Percentiles rank a stretch among this genome's conserved stretches.
Evolutionary conservation across 371 early-diverging fungal species (phyloP).

Genomic region (Mucor circinelloides): DNA sequence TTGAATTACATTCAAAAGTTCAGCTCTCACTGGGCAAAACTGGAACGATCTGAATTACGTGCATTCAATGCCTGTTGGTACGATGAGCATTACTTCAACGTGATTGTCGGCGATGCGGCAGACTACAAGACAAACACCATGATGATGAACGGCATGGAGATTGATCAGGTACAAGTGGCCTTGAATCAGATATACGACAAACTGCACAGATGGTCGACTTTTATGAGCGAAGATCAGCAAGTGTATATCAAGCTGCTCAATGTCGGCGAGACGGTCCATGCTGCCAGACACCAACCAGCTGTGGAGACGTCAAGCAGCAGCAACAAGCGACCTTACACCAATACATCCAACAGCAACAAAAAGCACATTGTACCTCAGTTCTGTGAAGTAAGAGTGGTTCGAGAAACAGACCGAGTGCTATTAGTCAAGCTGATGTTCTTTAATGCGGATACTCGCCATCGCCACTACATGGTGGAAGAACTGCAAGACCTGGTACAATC

Average conservation of each 20-base stretch:
- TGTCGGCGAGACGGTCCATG: constrained; percentile 40
- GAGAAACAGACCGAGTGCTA: constrained; percentile 45
- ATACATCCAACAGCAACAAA: constrained; percentile 12
- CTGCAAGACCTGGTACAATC: constrained; percentile 26
- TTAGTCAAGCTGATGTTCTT: constrained; percentile 51
- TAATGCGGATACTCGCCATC: constrained; percentile 44
- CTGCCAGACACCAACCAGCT: not conserved
- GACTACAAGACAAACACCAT: not conserved
- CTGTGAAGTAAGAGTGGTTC: constrained; percentile 41
- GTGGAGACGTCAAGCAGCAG: constrained; percentile 10
- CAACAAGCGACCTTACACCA: constrained; percentile 20
- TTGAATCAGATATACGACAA: constrained; percentile 11
- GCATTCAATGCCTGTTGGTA: constrained; percentile 55
- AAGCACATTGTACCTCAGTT: constrained; percentile 32
- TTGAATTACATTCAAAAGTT: constrained; percentile 26
- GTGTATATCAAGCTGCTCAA: constrained; percentile 21
- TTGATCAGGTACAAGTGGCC: not conserved
- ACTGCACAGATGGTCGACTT: constrained; percentile 33
- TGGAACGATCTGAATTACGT: constrained; percentile 32
- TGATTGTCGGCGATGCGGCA: constrained; percentile 22
- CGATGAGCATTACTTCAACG: constrained; percentile 48
- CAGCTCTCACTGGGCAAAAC: constrained; percentile 35
- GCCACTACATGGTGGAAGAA: constrained; percentile 27
- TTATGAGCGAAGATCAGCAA: constrained; percentile 40
- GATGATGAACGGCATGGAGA: not conserved